Conservation (phyloP, 768 basidiomycete species). For the Terana coerulea region DNA sequence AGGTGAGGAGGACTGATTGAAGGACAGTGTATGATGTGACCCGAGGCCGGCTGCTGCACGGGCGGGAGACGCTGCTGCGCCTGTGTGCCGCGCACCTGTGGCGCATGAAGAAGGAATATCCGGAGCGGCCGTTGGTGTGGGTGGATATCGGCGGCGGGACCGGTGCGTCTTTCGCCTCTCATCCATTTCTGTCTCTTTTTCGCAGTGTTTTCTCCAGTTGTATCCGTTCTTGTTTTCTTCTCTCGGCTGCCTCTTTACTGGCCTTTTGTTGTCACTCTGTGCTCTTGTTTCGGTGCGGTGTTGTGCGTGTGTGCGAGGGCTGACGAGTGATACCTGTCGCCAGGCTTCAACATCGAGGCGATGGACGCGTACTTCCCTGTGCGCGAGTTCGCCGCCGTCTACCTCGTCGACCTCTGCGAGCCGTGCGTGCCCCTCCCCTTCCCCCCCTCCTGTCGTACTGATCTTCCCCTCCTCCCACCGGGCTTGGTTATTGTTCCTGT, state of each 20-base stretch:
- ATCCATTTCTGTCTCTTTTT: not conserved
- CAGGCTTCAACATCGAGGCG: slow-evolving; percentile 69
- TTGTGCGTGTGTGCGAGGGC: too few species aligned
- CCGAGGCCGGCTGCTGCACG: slow-evolving; percentile 55
- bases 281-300: too few species aligned
- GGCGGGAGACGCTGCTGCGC: slow-evolving; percentile 67
- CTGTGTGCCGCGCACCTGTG: slow-evolving; percentile 62
- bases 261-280: too few species aligned
- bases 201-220: not conserved
- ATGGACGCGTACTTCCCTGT: slow-evolving; percentile 64
- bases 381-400: slow-evolving; percentile 59
- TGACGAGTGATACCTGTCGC: too few species aligned
- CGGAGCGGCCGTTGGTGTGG: slow-evolving; percentile 58
- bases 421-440: slow-evolving; percentile 21
- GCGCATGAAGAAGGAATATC: slow-evolving; percentile 36
- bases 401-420: slow-evolving; percentile 65
- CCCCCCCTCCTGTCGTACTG: not conserved
- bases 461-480: slow-evolving; percentile 26
- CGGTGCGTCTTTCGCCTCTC: slow-evolving; percentile 27
- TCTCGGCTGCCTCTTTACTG: too few species aligned
- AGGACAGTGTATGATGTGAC: slow-evolving; percentile 61
- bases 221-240: slow-evolving; percentile 7
- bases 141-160: slow-evolving; percentile 79
- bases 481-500: slow-evolving; percentile 19
- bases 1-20: not conserved